Evolutionary conservation across 2,329 filamentous ascomycete species (phyloP), one percentile per base, ranked within the genome.

Genomic region (Aspergillus fumigatiaffinis): DNA sequence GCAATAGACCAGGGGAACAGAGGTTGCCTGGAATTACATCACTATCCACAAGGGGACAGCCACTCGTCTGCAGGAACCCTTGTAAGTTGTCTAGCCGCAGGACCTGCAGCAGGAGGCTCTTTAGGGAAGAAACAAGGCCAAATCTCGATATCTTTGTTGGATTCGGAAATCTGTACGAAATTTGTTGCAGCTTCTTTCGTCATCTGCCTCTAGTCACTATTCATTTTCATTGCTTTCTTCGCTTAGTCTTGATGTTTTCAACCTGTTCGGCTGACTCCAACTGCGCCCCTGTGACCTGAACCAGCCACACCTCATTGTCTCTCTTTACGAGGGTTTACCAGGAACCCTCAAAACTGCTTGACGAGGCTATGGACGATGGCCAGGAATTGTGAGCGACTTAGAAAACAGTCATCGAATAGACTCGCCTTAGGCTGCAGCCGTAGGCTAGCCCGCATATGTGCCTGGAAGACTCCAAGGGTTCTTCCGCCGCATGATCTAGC

Each of bases 281-380:
- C 59, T 65, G 60, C 54, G 59, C 63, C 60, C 61, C 61, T 60
- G 64, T 67, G 65, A 67, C 63, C 53, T 46, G 35, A 38, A 60
- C 54, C 55, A 61, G 51, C 58, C 60, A 60, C 58, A 57, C 54
- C 29, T 23, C 9, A 25, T 35, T 21, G 29, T 52, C 32, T 32
- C 47, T 38, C 12, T 38, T n/a, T 53, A 52, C 21, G 32, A 54
- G 20, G 10, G 25, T 14, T 52, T 25, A 53, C 38, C 41, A 47
- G 51, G 10, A n/a, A 38, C 21, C 10, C n/a, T 44, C 41, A 44
- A 20, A 26, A 21, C 44, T 47, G 32, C 32, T 35, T 35, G 32
- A 35, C 12, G 12, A 17, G 32, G 32, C 32, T 38, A 38, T 14
- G 32, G 32, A 5, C 14, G 12, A 38, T 38, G 32, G 32, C 3